phyloP scores from a whole-genome alignment of 495 filamentous ascomycete species.

The Elasticomyces elasticus region DNA sequence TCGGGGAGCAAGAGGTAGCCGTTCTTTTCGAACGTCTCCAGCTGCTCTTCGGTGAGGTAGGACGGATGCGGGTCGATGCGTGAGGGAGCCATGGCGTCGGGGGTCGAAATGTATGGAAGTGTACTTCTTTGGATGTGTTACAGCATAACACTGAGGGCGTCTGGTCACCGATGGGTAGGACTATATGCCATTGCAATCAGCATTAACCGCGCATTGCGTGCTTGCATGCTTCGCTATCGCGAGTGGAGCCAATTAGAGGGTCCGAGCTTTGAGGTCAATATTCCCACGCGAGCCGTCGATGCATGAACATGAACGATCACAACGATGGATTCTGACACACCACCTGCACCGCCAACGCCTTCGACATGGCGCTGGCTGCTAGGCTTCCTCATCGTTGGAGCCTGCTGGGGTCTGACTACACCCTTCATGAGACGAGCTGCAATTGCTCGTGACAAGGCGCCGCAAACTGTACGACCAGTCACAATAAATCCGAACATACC shows the following conservation, averaged over 20 bases:
- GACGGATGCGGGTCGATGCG: conserved; percentile 2
- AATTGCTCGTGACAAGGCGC: conserved; percentile 41
- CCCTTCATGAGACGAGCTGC: conserved; percentile 67
- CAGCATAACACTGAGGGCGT: background rate
- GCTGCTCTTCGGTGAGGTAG: conserved; percentile 57
- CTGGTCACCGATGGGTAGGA: no score
- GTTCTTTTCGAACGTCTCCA: conserved; percentile 62
- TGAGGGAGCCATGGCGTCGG: conserved; percentile 15
- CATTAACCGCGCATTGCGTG: no score
- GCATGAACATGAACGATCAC: no score
- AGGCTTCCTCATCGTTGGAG: conserved; percentile 82
- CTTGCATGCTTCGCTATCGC: no score
- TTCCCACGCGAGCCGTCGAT: no score
- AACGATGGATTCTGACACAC: conserved; percentile 12
- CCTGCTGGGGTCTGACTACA: conserved; percentile 74
- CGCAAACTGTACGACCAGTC: conserved; percentile 41
- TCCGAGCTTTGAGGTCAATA: no score
- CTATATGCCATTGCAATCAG: no score
- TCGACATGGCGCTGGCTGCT: conserved; percentile 68
- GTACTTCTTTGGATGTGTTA: background rate
- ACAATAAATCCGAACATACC: conserved; percentile 38
- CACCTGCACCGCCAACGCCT: conserved; percentile 33
- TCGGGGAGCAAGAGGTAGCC: conserved; percentile 84
- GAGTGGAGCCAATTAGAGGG: no score
- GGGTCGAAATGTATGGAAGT: background rate